Base-by-base conservation (phyloP, 495 filamentous ascomycete genomes). In the Aspergillus olivimuriae region DNA sequence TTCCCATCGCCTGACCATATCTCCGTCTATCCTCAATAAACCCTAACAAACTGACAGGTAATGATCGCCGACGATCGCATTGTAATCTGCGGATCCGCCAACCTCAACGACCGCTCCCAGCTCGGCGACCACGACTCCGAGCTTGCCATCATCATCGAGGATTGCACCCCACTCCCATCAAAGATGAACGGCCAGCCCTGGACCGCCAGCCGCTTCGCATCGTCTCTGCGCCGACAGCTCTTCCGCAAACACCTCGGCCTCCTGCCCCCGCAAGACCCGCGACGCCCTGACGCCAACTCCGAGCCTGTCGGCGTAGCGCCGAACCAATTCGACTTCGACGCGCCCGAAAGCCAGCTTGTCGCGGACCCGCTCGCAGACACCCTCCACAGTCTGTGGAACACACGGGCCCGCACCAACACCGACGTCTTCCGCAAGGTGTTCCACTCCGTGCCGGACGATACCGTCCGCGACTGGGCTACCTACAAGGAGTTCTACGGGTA, bases 41-140 rank as follows among this genome's bases (percentile, higher is more conserved):
- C 17, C 30, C 55, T 63, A 56, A 63, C 51, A 26, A 15, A 1
- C 32, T 28, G 6, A 36, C 41, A 78, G 72, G 77, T 95, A 26
- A 77, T 95, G 49, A 91, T 97, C 58, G 90, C 90, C 41, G 90
- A 97, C 56, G 90, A 97, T 64, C 76, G 80, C 4, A 66, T 87
- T 39, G 91, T 89, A 21, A 90, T 97, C 59, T 88, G 85, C 64
- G 91, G 91, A 37, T 91, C 86, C 0, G 91, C 91, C 24, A 97
- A 97, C 62, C 64, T 97, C 32, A 97, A 97, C 66, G 91, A 97
- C 64, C 85, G 91, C 48, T 91, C 86, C 16, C 91, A 97, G 62
- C 75, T 95, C 12, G 91, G 91, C 14, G 72, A 76, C 43, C 87
- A 92, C 65, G 88, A 94, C 63, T 86, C 82, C 4, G 86, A 90